A percentile compares a stretch with the other conserved stretches of the same genome.
These are phyloP conservation scores for Aphanomyces astaci DNA, from an alignment of 352 stramenopile species.

Conservation along the genomic window DNA sequence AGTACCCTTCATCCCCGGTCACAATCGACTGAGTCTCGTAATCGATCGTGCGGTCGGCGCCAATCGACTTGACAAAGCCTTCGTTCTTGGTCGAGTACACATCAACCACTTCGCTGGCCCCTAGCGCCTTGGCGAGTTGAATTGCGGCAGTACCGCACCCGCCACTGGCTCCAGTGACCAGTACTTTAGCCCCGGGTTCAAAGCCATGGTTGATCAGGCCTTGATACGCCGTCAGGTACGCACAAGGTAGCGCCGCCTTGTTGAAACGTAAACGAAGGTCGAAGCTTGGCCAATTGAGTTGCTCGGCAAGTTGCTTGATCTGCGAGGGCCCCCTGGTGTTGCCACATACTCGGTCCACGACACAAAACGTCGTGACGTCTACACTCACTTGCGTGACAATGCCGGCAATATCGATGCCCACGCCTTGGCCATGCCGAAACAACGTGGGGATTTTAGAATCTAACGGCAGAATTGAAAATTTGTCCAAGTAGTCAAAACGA, in stretches of 20 bases:
- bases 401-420: slow-evolving; percentile 39
- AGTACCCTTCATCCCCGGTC: background rate
- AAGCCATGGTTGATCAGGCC: slow-evolving; percentile 24
- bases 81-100: slow-evolving; percentile 45
- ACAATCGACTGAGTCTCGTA: slow-evolving; percentile 28
- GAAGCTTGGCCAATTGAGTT: slow-evolving; percentile 30
- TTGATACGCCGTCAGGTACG: slow-evolving; percentile 34
- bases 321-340: slow-evolving; percentile 29
- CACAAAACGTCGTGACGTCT: slow-evolving; percentile 26
- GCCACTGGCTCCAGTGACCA: slow-evolving; percentile 40
- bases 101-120: slow-evolving; percentile 31
- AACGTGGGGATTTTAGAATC: slow-evolving; percentile 14
- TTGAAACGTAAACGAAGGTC: slow-evolving; percentile 27
- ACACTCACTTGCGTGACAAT: slow-evolving; percentile 31
- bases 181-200: slow-evolving; percentile 23
- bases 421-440: slow-evolving; percentile 15
- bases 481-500: too few relatives aligned
- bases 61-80: slow-evolving; percentile 31
- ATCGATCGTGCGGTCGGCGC: slow-evolving; percentile 31
- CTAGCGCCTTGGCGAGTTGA: slow-evolving; percentile 33
- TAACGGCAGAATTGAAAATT: too few relatives aligned
- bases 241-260: slow-evolving; percentile 29
- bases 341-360: slow-evolving; percentile 39
- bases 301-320: slow-evolving; percentile 27
- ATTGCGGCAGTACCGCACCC: slow-evolving; percentile 37